Evolutionary conservation across 169 alveolate genomes (phyloP).

Genomic region (Babesia bigemina): DNA sequence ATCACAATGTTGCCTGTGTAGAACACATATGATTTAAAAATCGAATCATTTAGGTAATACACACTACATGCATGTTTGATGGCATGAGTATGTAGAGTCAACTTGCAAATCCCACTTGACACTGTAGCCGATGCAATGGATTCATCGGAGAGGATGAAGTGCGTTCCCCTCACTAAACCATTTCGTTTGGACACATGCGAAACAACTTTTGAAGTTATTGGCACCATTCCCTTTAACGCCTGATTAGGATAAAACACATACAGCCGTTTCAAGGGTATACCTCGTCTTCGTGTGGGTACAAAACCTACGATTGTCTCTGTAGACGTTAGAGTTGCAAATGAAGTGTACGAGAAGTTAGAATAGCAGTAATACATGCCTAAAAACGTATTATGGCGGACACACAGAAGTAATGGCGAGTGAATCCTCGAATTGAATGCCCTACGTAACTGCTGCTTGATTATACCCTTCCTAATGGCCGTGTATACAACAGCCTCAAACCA

Average conservation of each 20-base stretch:
- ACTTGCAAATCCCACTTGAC: slow-evolving; percentile 1
- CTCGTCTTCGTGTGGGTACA: not conserved
- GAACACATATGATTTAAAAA: slow-evolving; percentile 8
- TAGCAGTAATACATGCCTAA: slow-evolving; percentile 40
- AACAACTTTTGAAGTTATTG: not conserved
- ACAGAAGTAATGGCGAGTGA: slow-evolving; percentile 49
- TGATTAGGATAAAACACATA: slow-evolving; percentile 6
- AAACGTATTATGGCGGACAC: slow-evolving; percentile 32
- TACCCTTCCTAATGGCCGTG: slow-evolving; percentile 24
- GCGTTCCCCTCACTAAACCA: slow-evolving; percentile 5
- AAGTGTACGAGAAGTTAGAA: slow-evolving; percentile 31
- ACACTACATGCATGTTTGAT: not conserved
- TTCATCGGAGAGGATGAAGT: slow-evolving; percentile 4
- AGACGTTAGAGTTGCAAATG: slow-evolving; percentile 46
- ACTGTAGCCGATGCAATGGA: not conserved
- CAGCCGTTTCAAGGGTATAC: slow-evolving; percentile 16
- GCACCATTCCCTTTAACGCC: not conserved
- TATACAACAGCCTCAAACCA: slow-evolving; percentile 63
- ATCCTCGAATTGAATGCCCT: slow-evolving; percentile 8
- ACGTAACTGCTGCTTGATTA: not conserved
- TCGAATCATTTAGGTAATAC: slow-evolving; percentile 2
- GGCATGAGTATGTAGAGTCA: not conserved
- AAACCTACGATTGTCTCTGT: slow-evolving; percentile 25
- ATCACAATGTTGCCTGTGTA: not conserved
- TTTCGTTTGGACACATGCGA: slow-evolving; percentile 1